Conservation (phyloP, 202 grass and related monocot genomes). For the Cymbopogon flexuosus region DNA sequence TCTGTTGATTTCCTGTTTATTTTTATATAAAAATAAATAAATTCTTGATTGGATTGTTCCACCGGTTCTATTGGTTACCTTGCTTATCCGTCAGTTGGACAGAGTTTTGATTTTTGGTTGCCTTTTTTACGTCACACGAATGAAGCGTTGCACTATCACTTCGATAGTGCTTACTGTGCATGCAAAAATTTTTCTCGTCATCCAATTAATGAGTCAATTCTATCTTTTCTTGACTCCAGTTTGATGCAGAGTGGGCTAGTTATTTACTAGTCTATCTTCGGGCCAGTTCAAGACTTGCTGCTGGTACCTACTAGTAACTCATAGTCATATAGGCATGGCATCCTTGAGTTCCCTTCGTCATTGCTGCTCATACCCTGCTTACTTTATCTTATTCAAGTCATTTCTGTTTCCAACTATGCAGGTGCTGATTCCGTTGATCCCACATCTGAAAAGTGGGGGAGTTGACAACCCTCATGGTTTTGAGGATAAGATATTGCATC, state of each 20-base stretch:
- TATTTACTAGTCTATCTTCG: not conserved
- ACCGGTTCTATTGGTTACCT: not conserved
- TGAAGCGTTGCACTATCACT: not conserved
- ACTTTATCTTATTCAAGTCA: not conserved
- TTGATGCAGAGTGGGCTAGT: not conserved
- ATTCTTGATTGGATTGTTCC: conserved; percentile 6
- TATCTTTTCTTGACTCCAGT: not conserved
- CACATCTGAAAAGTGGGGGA: conserved; percentile 2
- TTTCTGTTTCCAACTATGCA: conserved; percentile 14
- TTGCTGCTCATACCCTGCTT: conserved; percentile 5
- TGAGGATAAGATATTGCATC: conserved; percentile 4
- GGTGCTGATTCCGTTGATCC: conserved; percentile 1
- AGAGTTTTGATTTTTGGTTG: not conserved
- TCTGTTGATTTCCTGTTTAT: not conserved
- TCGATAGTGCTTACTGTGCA: conserved; percentile 2
- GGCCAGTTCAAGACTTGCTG: not conserved
- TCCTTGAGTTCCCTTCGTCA: not conserved
- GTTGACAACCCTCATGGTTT: not conserved
- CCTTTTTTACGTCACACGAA: not conserved
- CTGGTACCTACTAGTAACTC: conserved; percentile 19
- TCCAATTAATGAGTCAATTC: not conserved
- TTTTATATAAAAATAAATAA: not conserved
- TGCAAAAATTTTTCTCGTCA: not conserved
- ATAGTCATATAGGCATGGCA: not conserved
- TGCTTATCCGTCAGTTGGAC: not conserved